Base-by-base conservation (phyloP, 805 yeast species). In the Brettanomyces naardenensis region DNA sequence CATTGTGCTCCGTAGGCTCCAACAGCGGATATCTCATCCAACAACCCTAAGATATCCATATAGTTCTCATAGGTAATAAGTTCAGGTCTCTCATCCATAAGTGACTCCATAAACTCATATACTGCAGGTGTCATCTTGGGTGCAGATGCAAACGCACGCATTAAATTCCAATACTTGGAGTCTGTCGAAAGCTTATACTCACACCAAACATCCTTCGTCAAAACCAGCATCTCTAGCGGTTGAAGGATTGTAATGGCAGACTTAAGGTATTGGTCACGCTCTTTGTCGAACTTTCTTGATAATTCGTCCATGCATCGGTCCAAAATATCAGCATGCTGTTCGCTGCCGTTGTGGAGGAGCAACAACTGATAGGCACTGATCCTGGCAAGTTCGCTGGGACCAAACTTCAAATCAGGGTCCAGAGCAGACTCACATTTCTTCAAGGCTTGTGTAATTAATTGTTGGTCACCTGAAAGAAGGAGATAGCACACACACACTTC, bases 1-100 rank as follows among this genome's bases (percentile, higher is more conserved):
- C 76, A 76, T 51, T 77, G 83, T 3, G 85, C 78, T 5, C 87
- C 90, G 37, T 80, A 64, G 0, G 92, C 87, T 6, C 94, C 94
- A 33, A 80, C 74, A 1, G 90, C 82, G 0, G 92, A 81, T 14
- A 84, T 70, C 46, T 84, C 94, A 57, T 84, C 95, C 23, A 84
- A 56, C 7, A 83, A 58, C 0, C 90, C 92, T 27, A 84, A 62
- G 9, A 83, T 56, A 46, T 75, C 69, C 73, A 82, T 73, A 47
- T 74, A 82, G 47, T 80, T 82, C 1, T 57, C 53, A 5, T 66
- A 62, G 14, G 62, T 65, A 23, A 80, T 62, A 9, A 64, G 59
- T 2, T 52, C 46, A 0, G 68, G 48, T 36, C 47, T 35, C 26
- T 51, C 37, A 15, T 53, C 52, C 22, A 71, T 45, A 4, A 75